phyloP scores from a whole-genome alignment of 2,329 filamentous ascomycete genomes.

The Iodosphaeria phyllophila region DNA sequence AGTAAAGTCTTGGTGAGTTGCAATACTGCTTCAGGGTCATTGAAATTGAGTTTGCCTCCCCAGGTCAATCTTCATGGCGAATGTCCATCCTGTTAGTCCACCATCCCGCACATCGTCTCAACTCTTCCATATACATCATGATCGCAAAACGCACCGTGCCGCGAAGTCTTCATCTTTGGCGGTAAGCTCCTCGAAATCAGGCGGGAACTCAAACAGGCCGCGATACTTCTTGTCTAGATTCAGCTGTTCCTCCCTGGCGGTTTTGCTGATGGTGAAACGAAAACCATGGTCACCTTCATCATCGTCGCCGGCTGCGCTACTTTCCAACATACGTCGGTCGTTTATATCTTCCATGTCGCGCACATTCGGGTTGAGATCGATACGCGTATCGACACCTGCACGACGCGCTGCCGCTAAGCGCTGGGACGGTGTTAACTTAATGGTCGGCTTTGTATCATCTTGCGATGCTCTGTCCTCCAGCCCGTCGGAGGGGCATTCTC shows the following conservation, averaged over 20 bases:
- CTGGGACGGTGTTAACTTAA: constrained; percentile 1
- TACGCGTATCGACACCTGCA: constrained; percentile 1
- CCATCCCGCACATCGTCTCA: neutral
- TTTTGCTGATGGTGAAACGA: neutral
- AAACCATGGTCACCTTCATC: neutral
- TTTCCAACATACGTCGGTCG: neutral
- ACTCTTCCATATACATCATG: neutral
- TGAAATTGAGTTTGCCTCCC: constrained; percentile 51
- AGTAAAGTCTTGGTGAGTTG: constrained; percentile 69
- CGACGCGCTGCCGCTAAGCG: constrained; percentile 1
- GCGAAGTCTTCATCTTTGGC: constrained; percentile 8
- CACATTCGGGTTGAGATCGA: too few relatives aligned
- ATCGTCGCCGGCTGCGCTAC: neutral
- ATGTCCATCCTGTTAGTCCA: constrained; percentile 5
- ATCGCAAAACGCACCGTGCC: constrained; percentile 4
- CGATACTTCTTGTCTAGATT: constrained; percentile 10
- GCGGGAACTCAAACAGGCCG: constrained; percentile 9
- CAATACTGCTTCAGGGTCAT: constrained; percentile 56
- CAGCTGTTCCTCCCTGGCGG: neutral
- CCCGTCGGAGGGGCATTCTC: too few relatives aligned
- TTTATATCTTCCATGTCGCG: neutral
- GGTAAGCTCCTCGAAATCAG: constrained; percentile 9
- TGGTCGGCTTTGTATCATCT: too few relatives aligned
- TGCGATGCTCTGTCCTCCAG: too few relatives aligned
- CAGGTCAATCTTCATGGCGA: constrained; percentile 10